A percentile compares a stretch with the other conserved stretches of the same genome.
These are phyloP conservation scores for Pyrenochaeta sp. DNA, from an alignment of 2,329 filamentous ascomycete species.

Conservation along the genomic window DNA sequence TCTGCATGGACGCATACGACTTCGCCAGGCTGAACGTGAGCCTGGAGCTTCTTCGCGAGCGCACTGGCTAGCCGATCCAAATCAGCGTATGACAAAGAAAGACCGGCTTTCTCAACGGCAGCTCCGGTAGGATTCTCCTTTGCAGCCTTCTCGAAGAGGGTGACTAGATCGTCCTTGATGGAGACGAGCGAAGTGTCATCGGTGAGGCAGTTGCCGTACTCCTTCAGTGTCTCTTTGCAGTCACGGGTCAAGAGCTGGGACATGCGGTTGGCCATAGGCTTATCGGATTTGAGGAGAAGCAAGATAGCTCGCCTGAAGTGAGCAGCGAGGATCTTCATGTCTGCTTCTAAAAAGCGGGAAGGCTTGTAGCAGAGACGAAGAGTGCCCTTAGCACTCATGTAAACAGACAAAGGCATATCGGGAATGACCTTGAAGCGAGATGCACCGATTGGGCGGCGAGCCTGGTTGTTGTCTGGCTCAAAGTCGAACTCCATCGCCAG, in stretches of 20 bases:
- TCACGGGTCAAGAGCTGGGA: constrained; percentile 5
- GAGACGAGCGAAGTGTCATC: constrained; percentile 2
- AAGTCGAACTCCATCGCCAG: constrained; percentile 14
- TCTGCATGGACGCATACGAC: constrained; percentile 47
- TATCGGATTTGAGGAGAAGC: constrained; percentile 4
- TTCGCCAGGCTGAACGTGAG: constrained; percentile 1
- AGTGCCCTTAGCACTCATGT: constrained; percentile 5
- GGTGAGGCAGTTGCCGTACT: constrained; percentile 3
- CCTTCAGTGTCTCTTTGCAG: constrained; percentile 4
- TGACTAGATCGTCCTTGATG: constrained; percentile 17
- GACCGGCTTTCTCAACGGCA: constrained; percentile 8
- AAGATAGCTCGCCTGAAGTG: constrained; percentile 5
- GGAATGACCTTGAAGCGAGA: constrained; percentile 7
- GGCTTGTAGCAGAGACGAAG: constrained; percentile 7
- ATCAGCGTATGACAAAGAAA: constrained; percentile 7
- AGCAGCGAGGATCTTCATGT: constrained; percentile 7
- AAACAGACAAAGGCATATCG: constrained; percentile 6
- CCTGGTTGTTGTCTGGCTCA: not conserved
- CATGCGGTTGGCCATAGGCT: constrained; percentile 7
- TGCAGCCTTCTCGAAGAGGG: constrained; percentile 19
- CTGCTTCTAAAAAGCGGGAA: constrained; percentile 2
- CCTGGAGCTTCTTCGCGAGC: constrained; percentile 4
- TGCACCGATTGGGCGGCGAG: constrained; percentile 2
- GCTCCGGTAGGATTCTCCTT: constrained; percentile 1
- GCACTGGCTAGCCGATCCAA: constrained; percentile 5